Base-by-base conservation (phyloP, 257 asterid genomes). In the Fraxinus quadrangulata region DNA sequence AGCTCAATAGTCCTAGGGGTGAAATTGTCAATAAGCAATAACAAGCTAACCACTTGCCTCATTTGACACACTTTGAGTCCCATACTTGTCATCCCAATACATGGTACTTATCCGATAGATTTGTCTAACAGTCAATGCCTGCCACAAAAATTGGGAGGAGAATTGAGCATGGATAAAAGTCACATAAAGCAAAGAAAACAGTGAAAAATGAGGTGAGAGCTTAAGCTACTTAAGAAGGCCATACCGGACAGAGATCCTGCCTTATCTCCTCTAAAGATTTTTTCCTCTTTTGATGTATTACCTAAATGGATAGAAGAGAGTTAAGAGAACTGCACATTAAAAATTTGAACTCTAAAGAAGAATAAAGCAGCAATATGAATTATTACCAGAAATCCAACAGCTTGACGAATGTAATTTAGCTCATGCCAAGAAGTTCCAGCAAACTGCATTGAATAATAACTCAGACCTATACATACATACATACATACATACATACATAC, bases 1-100 rank as follows among this genome's bases (percentile, higher is more conserved):
- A 19, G 67, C 12, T 21, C 26, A 3, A 21, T 56, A n/a, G 28
- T 6, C 67, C 23, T 6, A 8, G 26, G 67, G 67, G 14, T 56
- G 67, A 56, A 70, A 70, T 74, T 51, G 67, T 56, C 65, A 78
- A 33, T 24, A 65, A 21, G 39, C 39, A 75, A 69, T 40, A 40
- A 11, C 45, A 36, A 71, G 68, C n/a, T 47, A 82, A 83, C 24
- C 51, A 87, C 91, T 81, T 86, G 80, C 99, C 90, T 93, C 99
- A 75, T 87, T 92, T 34, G 99, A 95, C 81, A 95, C 99, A 71
- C 99, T 95, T 79, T 93, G 99, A 70, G 99, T 95, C 80, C 99
- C 99, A 81, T 93, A 95, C 76, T 95, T 95, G 82, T 93, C 99
- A 89, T 95, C 99, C 99, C 99, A 93, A 83, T 95, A 95, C 99